Percentiles rank a stretch among this genome's conserved stretches.
Evolutionary conservation across 1,284 basidiomycete genomes (phyloP).

Genomic region (Ganoderma resinaceum): DNA sequence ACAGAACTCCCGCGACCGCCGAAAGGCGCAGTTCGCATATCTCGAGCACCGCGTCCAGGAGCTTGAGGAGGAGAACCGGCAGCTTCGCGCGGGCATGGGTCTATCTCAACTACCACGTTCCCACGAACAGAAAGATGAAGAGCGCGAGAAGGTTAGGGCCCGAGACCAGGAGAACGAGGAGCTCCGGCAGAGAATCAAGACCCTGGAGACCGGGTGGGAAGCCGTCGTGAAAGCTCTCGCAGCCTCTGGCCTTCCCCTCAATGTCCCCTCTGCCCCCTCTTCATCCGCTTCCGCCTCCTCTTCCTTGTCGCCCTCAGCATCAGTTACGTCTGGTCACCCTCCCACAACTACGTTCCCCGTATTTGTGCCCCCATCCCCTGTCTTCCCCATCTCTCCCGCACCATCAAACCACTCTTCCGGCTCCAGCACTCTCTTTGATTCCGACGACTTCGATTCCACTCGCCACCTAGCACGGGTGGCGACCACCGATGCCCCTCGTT

Average conservation of each 20-base stretch:
- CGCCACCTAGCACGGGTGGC: slow-evolving; percentile 95
- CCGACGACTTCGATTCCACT: slow-evolving; percentile 68
- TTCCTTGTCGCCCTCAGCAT: slow-evolving; percentile 36
- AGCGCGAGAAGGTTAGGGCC: slow-evolving; percentile 53
- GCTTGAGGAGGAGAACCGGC: slow-evolving; percentile 55
- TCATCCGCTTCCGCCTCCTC: slow-evolving; percentile 36
- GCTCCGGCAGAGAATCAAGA: slow-evolving; percentile 74
- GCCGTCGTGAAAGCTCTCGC: slow-evolving; percentile 77
- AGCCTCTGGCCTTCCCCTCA: slow-evolving; percentile 63
- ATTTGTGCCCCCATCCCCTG: slow-evolving; percentile 41
- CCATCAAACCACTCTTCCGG: slow-evolving; percentile 51
- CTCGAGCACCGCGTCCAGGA: slow-evolving; percentile 51
- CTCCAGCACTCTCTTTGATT: slow-evolving; percentile 40
- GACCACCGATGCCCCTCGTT: slow-evolving; percentile 66
- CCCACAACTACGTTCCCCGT: slow-evolving; percentile 43
- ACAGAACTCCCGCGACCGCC: slow-evolving; percentile 82
- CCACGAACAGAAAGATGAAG: slow-evolving; percentile 40
- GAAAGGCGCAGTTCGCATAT: slow-evolving; percentile 75
- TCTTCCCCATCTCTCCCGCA: slow-evolving; percentile 58
- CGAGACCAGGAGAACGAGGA: slow-evolving; percentile 76
- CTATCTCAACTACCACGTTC: slow-evolving; percentile 37
- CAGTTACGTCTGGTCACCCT: slow-evolving; percentile 37
- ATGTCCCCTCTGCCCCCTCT: slow-evolving; percentile 40
- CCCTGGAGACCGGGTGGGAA: slow-evolving; percentile 81
- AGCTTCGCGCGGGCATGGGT: slow-evolving; percentile 48